Base-by-base conservation (phyloP, 768 basidiomycete genomes). In the Mrakia hoshinonis region DNA sequence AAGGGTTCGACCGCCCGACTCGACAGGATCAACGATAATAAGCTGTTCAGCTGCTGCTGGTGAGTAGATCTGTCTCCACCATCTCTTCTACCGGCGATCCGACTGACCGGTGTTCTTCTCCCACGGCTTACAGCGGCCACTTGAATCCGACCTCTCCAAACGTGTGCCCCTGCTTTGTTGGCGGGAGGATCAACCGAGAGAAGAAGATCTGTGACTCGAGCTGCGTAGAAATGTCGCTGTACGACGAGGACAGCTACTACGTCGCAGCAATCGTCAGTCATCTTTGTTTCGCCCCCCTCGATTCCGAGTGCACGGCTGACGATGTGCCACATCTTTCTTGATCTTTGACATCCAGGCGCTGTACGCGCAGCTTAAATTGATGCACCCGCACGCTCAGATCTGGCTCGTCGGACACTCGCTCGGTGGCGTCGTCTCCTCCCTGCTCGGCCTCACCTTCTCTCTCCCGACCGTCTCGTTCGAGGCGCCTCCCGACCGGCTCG, bases 1-100 rank as follows among this genome's bases (percentile, higher is more conserved):
- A 46, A 43, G 34, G 65, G 67, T 12, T 68, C 70, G 34, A 73
- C 72, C n/a, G 72, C 72, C 20, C 22, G 29, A 1, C 58, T 61
- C 1, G 72, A 73, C 51, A 46, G 61, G n/a, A 15, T 68, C 22
- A 73, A 73, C 54, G 72, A 73, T 47, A 73, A 73, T 52, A 49
- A 34, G 24, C 49, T 70, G 49, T 70, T 70, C 61, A 63, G 60
- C 34, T 70, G 69, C 38, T 70, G 69, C 38, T 70, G 69, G 39
- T 54, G 43, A 29, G 20, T 55, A 5, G 34, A 61, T 24, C 15
- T 0, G 18, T 60, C 55, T 36, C 11, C 9, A 20, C 20, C 36
- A 0, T 18, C 10, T 6, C 10, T 7, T 39, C 9, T 15, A 5
- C 18, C 20, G 13, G 6, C 1, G 29, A 55, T 22, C 0, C 2